These are phyloP conservation scores for Fusarium robinianum DNA, from an alignment of 2,329 filamentous ascomycete species.

Conservation along the genomic window DNA sequence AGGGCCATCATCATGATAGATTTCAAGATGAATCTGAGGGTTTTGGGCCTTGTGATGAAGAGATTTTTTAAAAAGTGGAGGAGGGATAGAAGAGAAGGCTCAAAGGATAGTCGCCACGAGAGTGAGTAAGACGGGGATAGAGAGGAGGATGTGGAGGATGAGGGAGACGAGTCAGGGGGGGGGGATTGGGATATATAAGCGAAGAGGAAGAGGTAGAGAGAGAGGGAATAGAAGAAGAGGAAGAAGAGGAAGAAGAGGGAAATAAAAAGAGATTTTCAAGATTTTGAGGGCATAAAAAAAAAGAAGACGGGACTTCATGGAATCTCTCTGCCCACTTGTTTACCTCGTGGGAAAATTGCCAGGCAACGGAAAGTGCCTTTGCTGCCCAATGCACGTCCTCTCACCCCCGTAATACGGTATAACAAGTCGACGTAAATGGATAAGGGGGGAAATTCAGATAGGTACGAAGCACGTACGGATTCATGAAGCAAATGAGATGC, in stretches of 20 bases:
- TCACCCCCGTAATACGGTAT: slow-evolving; percentile 23
- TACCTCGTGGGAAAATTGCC: slow-evolving; percentile 26
- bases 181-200: slow-evolving; percentile 8
- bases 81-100: background rate
- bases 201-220: slow-evolving; percentile 4
- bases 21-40: slow-evolving; percentile 10
- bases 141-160: slow-evolving; percentile 6
- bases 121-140: slow-evolving; percentile 3
- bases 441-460: slow-evolving; percentile 21
- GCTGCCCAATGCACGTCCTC: slow-evolving; percentile 37
- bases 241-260: slow-evolving; percentile 22
- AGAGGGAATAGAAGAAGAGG: slow-evolving; percentile 11
- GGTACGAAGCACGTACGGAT: slow-evolving; percentile 19
- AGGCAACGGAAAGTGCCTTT: slow-evolving; percentile 34
- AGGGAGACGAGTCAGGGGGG: background rate
- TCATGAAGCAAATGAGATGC: slow-evolving; percentile 28
- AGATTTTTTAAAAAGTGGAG: background rate
- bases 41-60: background rate
- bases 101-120: too few species aligned
- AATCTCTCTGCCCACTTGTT: slow-evolving; percentile 20
- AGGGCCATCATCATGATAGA: slow-evolving; percentile 38
- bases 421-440: slow-evolving; percentile 27
- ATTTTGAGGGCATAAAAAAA: slow-evolving; percentile 19
- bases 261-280: slow-evolving; percentile 22
- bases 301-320: too few species aligned